Evolutionary conservation across 176 grass and related monocot species (phyloP).

Genomic region (Typha latifolia): DNA sequence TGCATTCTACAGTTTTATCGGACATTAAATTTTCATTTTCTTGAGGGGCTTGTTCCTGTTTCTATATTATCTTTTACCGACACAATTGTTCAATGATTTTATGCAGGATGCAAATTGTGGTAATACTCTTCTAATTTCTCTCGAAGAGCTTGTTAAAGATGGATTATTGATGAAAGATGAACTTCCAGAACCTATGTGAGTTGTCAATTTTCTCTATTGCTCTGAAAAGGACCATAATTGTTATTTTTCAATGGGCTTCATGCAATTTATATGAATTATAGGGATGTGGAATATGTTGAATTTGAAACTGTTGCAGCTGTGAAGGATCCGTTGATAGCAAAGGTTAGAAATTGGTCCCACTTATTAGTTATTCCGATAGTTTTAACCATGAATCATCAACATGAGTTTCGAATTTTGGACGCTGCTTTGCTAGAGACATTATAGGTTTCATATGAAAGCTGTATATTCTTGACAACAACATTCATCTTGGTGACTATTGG

Average conservation of each 20-base stretch:
- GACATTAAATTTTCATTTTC: too few species aligned
- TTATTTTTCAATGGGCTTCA: not conserved
- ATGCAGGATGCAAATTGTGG: constrained; percentile 92
- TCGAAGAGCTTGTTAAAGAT: constrained; percentile 92
- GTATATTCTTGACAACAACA: too few species aligned
- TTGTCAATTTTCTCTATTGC: constrained; percentile 21
- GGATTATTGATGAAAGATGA: constrained; percentile 70
- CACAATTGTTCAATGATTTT: not conserved
- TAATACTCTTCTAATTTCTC: constrained; percentile 81
- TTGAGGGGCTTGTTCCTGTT: too few species aligned
- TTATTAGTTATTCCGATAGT: not conserved
- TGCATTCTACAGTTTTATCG: too few species aligned
- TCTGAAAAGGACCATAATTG: not conserved
- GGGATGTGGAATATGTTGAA: constrained; percentile 57
- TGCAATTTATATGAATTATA: constrained; percentile 28
- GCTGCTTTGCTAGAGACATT: too few species aligned
- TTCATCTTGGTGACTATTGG: too few species aligned
- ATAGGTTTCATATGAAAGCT: too few species aligned
- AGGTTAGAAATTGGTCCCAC: constrained; percentile 29
- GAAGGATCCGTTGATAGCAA: constrained; percentile 81
- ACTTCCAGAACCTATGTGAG: constrained; percentile 64
- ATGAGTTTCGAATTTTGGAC: too few species aligned
- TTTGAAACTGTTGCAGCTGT: constrained; percentile 63
- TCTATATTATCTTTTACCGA: not conserved
- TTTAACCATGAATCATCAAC: too few species aligned